A percentile compares a stretch with the other conserved stretches of the same genome.
Evolutionary conservation across 192 early-diverging fungal genomes (phyloP).

Genomic region (Coemansia sp.): DNA sequence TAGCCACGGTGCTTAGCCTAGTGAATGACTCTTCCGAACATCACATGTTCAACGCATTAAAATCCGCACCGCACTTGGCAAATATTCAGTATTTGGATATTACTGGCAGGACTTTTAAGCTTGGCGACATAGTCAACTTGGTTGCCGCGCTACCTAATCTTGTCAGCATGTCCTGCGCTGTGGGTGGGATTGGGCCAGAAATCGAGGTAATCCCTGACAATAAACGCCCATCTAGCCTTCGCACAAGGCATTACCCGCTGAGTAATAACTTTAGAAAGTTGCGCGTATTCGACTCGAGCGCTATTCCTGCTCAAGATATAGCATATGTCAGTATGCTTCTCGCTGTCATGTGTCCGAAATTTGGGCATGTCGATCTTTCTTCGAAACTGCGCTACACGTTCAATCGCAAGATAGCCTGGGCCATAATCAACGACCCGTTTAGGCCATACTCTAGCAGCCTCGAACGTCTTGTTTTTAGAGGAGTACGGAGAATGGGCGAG

Average conservation of each 20-base stretch:
- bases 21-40: not conserved
- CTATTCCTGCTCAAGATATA: not conserved
- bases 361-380: not conserved
- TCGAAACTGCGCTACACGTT: not conserved
- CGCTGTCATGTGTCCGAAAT: not conserved
- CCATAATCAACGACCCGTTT: not conserved
- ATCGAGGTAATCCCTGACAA: not conserved
- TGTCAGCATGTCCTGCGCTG: not conserved
- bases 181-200: not conserved
- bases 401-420: not conserved
- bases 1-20: not conserved
- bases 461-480: not conserved
- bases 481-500: no score
- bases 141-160: not conserved
- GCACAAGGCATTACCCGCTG: not conserved
- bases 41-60: not conserved
- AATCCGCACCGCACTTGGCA: not conserved
- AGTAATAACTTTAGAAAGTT: not conserved
- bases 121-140: not conserved
- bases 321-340: not conserved
- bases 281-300: not conserved
- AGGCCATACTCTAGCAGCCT: not conserved
- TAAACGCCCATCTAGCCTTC: not conserved
- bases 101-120: no score
- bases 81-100: not conserved